Evolutionary conservation across 73 alveolate genomes (phyloP), one percentile per base, ranked within the genome.

Genomic region (Strombidium stylifer): DNA sequence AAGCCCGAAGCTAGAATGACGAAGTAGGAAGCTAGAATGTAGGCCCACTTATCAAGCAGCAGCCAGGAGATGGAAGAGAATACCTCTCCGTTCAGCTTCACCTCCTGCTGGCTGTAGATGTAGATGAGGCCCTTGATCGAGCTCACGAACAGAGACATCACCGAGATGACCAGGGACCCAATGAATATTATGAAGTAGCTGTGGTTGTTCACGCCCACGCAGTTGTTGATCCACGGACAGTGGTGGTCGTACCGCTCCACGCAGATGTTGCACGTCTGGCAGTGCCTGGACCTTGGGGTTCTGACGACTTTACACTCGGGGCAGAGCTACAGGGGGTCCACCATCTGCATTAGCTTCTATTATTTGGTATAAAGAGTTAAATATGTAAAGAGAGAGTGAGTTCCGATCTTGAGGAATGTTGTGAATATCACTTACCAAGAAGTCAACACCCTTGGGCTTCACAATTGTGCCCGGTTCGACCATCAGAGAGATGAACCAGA

Each of bases 201-300:
- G 42, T 65, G 69, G 64, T 75, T 75, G 53, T 50, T 50, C 8
- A 55, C 46, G 8, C 87, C 87, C 27, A 75, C 70, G 54, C 87
- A 75, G 64, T 75, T 84, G 47, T 69, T 75, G 14, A 84, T 67
- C 74, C 93, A 82, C 20, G 85, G 85, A 32, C 93, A 84, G 48
- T 84, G 86, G 70, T 84, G 86, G 53, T 84, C 93, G 49, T 47
- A 84, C 0, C 84, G 71, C 74, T 65, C 79, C 41, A 84, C 89
- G 57, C 93, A 84, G 31, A 52, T 37, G 19, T 69, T 54, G 71
- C 93, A 84, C 21, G 76, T 74, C 39, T 73, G 73, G 54, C 93
- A 84, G 68, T 84, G 93, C 36, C 84, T 76, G 0, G 89, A 76
- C 55, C 93, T 54, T 24, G 71, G 79, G 20, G 93, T 78, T 36